Evolutionary conservation across 202 grass and related monocot species (phyloP), one percentile per base, ranked within the genome.

Genomic region (Thinopyrum obtusiflorum): DNA sequence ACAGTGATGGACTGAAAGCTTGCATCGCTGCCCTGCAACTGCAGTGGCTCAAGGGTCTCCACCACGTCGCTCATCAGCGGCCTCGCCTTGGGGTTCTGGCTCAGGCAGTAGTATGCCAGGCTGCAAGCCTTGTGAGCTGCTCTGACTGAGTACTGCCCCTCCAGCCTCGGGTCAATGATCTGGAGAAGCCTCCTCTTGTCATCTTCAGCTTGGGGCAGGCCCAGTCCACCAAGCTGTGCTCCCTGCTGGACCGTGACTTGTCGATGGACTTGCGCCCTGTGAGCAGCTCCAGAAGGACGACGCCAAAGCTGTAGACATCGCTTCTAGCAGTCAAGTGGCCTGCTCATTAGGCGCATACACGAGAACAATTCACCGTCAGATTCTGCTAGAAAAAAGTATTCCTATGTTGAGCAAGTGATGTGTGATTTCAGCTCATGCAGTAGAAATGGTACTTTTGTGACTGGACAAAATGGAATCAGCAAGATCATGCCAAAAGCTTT

Each of bases 301-400:
- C 96, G 23, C 96, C 96, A 31, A 98, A 98, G 80, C 96, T 96
- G 77, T 95, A 98, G 68, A 98, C 96, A 66, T 98, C 96, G 82
- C 96, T 98, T 85, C 96, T 91, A 59, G 93, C 91, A 80, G 96
- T 98, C 86, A 98, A 90, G 90, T 98, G 96, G 32, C 96, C 96
- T 98, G 66, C 39, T 42, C 39, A 42, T 42, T 42, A 42, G 39
- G 39, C 39, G 11, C 10, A 42, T 42, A 42, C 11, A 42, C 11
- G 39, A 79, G 59, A 68, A 61, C 13, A 87, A 46, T 25, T 74
- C 62, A 57, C 31, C 0, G 20, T 72, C 44, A 68, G 27, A 27
- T 32, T 59, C 31, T 79, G 18, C 33, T 66, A 78, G 6, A 42
- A 23, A 49, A 31, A 27, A 64, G 57, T 55, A 78, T 11, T 24